phyloP scores from a whole-genome alignment of 495 filamentous ascomycete species.

The Aspergillus incahuasiensis region DNA sequence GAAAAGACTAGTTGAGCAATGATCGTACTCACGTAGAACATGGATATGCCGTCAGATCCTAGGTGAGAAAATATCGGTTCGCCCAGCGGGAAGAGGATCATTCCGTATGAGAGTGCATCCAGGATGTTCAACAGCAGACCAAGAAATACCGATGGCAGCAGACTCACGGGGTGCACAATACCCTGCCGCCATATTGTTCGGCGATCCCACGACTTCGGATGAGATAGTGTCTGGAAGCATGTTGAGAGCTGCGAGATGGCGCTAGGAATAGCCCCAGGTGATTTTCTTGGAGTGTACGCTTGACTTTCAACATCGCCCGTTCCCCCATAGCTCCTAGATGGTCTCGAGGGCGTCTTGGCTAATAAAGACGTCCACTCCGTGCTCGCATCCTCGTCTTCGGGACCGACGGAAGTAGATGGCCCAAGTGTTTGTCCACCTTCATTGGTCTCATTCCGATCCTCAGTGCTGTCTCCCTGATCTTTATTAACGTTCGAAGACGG shows the following conservation, averaged over 20 bases:
- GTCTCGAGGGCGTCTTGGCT: constrained; percentile 25
- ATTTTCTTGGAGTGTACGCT: constrained; percentile 10
- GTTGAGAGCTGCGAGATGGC: constrained; percentile 24
- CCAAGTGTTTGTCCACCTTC: constrained; percentile 6
- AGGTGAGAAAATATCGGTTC: constrained; percentile 76
- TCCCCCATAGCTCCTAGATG: constrained; percentile 27
- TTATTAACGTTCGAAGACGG: constrained; percentile 37
- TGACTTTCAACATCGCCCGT: constrained; percentile 39
- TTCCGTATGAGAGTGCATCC: constrained; percentile 92
- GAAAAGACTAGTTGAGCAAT: constrained; percentile 93
- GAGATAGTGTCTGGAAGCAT: constrained; percentile 27
- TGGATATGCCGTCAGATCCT: constrained; percentile 90
- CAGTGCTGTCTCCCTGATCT: constrained; percentile 16
- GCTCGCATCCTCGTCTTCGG: constrained; percentile 10
- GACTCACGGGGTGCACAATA: constrained; percentile 60
- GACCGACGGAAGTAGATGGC: background rate
- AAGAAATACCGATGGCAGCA: constrained; percentile 79
- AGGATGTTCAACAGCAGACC: constrained; percentile 88
- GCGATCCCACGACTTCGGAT: constrained; percentile 70
- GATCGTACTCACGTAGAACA: constrained; percentile 98
- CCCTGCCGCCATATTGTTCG: constrained; percentile 58
- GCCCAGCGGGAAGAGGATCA: constrained; percentile 92
- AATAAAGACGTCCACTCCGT: constrained; percentile 44
- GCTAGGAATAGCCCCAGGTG: constrained; percentile 15
- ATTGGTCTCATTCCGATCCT: constrained; percentile 12